Percentiles rank a stretch among this genome's conserved stretches.
phyloP scores from a whole-genome alignment of 768 basidiomycete genomes.

The Steccherinum ochraceum region DNA sequence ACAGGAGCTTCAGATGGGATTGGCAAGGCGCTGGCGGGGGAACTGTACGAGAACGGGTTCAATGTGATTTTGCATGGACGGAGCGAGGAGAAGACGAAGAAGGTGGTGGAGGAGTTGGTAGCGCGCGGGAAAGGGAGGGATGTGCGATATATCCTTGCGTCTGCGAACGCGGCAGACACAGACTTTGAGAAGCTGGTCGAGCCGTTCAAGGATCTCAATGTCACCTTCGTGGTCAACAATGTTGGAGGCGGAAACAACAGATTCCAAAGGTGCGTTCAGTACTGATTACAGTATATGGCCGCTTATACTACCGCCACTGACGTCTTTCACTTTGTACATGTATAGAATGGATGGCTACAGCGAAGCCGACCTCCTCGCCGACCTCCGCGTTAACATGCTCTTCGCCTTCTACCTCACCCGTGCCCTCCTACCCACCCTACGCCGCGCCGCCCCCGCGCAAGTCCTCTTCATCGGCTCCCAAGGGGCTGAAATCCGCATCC shows the following conservation, averaged over 20 bases:
- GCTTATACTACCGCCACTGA: background rate
- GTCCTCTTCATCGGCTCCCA: conserved; percentile 21
- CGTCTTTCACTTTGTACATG: background rate
- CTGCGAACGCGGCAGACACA: conserved; percentile 11
- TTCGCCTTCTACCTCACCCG: conserved; percentile 23
- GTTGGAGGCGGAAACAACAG: conserved; percentile 13
- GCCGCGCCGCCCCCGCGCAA: conserved; percentile 18
- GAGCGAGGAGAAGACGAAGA: conserved; percentile 19
- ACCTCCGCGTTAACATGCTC: conserved; percentile 15
- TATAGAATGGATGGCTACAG: conserved; percentile 16
- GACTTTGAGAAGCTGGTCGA: conserved; percentile 15
- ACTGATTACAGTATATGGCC: background rate
- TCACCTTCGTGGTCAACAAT: conserved; percentile 23
- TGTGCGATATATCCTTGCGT: conserved; percentile 21
- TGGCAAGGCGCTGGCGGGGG: conserved; percentile 18
- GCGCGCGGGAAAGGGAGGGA: conserved; percentile 5
- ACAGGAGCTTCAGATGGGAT: conserved; percentile 25
- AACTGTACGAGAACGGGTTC: conserved; percentile 23
- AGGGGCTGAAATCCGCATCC: conserved; percentile 12
- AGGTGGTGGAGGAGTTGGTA: conserved; percentile 15
- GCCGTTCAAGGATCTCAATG: conserved; percentile 19
- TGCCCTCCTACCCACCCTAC: conserved; percentile 22
- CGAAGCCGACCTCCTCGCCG: conserved; percentile 11
- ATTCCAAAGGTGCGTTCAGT: conserved; percentile 11
- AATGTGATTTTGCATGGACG: conserved; percentile 24